phyloP scores from a whole-genome alignment of 2,329 filamentous ascomycete genomes.

The Plenodomus lindquistii region DNA sequence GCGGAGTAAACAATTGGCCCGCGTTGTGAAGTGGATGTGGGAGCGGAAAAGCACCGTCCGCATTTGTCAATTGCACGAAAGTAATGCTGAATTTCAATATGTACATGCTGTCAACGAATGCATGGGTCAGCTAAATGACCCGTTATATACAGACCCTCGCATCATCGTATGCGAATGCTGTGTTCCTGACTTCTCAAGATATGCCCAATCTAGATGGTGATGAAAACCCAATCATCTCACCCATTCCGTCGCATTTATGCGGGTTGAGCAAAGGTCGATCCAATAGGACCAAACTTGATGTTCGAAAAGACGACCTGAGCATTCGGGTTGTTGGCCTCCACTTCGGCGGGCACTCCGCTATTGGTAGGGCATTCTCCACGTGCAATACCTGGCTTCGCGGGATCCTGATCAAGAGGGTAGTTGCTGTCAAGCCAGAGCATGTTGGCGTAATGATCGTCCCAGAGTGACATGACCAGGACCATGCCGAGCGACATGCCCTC shows the following conservation, averaged over 20 bases:
- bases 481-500: slow-evolving; percentile 59
- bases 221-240: too few relatives aligned
- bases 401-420: slow-evolving; percentile 55
- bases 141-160: too few relatives aligned
- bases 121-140: too few relatives aligned
- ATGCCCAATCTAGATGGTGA: background rate
- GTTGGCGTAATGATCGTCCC: slow-evolving; percentile 66
- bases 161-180: too few relatives aligned
- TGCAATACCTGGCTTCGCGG: slow-evolving; percentile 32
- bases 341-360: slow-evolving; percentile 33
- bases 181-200: too few relatives aligned
- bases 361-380: slow-evolving; percentile 30
- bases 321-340: slow-evolving; percentile 22
- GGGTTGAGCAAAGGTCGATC: slow-evolving; percentile 33
- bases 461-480: slow-evolving; percentile 65
- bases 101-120: too few relatives aligned
- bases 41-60: too few relatives aligned
- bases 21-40: too few relatives aligned
- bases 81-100: too few relatives aligned
- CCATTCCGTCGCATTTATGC: slow-evolving; percentile 5
- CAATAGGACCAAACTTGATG: slow-evolving; percentile 37
- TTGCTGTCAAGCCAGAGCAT: slow-evolving; percentile 76
- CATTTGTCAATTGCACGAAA: too few relatives aligned
- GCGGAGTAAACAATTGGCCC: too few relatives aligned
- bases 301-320: slow-evolving; percentile 32